Conservation (phyloP, 2,329 filamentous ascomycete species). For the Xylariaceae sp. region DNA sequence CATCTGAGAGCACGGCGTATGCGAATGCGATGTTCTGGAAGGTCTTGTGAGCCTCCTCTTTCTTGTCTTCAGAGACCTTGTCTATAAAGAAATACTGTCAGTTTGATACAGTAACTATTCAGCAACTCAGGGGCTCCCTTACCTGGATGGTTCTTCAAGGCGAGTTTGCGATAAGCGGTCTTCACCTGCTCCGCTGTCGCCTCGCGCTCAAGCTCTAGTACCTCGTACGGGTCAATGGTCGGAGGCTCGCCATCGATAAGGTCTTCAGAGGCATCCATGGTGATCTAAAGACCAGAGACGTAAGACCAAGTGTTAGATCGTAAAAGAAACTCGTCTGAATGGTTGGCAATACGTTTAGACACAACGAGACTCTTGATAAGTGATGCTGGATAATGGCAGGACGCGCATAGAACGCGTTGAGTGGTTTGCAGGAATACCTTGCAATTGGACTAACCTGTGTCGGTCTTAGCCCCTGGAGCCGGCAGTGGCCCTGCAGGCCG, state of each 20-base stretch:
- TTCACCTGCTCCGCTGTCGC: conserved; percentile 79
- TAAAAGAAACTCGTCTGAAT: not conserved
- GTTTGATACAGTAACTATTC: not conserved
- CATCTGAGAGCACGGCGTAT: conserved; percentile 86
- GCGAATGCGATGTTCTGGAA: conserved; percentile 93
- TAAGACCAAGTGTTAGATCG: not conserved
- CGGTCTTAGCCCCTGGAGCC: not conserved
- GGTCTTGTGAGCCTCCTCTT: conserved; percentile 66
- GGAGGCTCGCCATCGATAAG: conserved; percentile 54
- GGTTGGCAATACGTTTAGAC: not conserved
- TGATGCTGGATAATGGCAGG: not conserved
- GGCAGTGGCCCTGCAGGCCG: no score
- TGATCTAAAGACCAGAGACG: not conserved
- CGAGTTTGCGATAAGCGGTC: conserved; percentile 83
- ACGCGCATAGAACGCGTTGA: not conserved
- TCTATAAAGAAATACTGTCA: conserved; percentile 44
- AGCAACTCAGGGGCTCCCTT: conserved; percentile 25
- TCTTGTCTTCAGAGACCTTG: conserved; percentile 65
- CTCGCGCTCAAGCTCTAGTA: conserved; percentile 64
- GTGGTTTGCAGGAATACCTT: not conserved
- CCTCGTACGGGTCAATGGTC: conserved; percentile 68
- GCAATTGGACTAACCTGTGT: not conserved
- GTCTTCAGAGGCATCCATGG: conserved; percentile 49
- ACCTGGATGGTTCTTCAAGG: conserved; percentile 83
- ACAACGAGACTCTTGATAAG: not conserved